Evolutionary conservation across 2,329 filamentous ascomycete genomes (phyloP).

Genomic region (Alternaria conjuncta): DNA sequence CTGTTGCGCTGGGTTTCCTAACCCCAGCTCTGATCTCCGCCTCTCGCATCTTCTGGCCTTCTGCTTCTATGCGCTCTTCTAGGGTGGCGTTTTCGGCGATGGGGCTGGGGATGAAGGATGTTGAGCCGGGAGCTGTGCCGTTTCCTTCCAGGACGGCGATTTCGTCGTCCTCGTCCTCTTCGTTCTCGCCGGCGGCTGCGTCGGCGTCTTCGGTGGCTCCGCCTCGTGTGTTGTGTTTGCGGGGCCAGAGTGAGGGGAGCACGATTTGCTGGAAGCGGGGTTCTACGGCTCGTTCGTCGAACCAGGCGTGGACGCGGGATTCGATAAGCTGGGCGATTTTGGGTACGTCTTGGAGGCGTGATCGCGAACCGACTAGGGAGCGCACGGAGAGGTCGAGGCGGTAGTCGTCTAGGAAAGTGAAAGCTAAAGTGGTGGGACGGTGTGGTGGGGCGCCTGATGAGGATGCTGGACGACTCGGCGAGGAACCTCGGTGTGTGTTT

Average conservation of each 20-base stretch:
- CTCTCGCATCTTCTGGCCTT: conserved; percentile 46
- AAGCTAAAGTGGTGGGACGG: conserved; percentile 83
- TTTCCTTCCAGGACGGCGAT: conserved; percentile 19
- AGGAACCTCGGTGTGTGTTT: conserved; percentile 41
- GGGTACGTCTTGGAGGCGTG: conserved; percentile 80
- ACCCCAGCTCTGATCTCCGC: conserved; percentile 45
- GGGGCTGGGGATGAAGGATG: conserved; percentile 13
- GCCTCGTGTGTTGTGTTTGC: conserved; percentile 81
- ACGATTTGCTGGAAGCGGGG: conserved; percentile 87
- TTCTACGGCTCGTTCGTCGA: conserved; percentile 85
- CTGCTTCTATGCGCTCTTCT: conserved; percentile 43
- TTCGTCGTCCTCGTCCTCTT: conserved; percentile 21
- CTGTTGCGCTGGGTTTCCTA: conserved; percentile 17
- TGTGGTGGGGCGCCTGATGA: conserved; percentile 32
- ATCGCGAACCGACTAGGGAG: conserved; percentile 79
- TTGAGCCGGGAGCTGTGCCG: conserved; percentile 8
- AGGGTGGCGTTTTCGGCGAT: conserved; percentile 24
- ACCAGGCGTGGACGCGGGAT: conserved; percentile 80
- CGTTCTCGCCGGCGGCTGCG: conserved; percentile 46
- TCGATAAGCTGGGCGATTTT: conserved; percentile 88
- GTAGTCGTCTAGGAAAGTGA: conserved; percentile 92
- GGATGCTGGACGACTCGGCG: conserved; percentile 51
- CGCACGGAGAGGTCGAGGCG: conserved; percentile 81
- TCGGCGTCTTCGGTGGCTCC: conserved; percentile 62
- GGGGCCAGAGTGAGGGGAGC: conserved; percentile 80